phyloP scores from a whole-genome alignment of 2,329 filamentous ascomycete genomes.

The Pseudogymnoascus verrucosus region DNA sequence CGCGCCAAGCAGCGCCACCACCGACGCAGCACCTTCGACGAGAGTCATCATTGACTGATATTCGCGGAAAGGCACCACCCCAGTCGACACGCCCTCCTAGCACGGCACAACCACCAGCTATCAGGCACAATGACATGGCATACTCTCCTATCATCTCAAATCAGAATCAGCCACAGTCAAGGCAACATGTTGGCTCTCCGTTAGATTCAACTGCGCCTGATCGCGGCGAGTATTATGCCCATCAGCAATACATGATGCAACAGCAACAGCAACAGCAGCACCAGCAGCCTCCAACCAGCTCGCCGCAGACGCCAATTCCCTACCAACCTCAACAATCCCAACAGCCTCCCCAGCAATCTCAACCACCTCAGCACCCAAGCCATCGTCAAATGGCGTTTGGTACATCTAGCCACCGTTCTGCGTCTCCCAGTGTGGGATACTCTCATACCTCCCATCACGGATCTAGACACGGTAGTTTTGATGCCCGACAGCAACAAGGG shows the following conservation, averaged over 20 bases:
- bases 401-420: conserved; percentile 19
- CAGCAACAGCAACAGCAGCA: conserved; percentile 17
- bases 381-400: conserved; percentile 26
- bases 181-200: conserved; percentile 23
- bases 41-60: conserved; percentile 23
- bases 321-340: conserved; percentile 16
- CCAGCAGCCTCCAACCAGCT: conserved; percentile 22
- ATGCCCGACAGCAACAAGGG: conserved; percentile 15
- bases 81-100: conserved; percentile 22
- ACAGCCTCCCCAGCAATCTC: conserved; percentile 15
- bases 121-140: conserved; percentile 26
- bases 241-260: conserved; percentile 22
- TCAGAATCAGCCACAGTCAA: conserved; percentile 13
- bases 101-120: conserved; percentile 19
- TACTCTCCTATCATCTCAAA: conserved; percentile 26
- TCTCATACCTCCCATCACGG: conserved; percentile 21
- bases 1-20: conserved; percentile 22
- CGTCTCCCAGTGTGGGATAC: conserved; percentile 19
- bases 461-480: conserved; percentile 26
- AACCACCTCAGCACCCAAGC: conserved; percentile 12
- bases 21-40: conserved; percentile 23
- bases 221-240: conserved; percentile 25
- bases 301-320: conserved; percentile 20
- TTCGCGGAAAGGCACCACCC: conserved; percentile 20
- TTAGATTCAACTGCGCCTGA: conserved; percentile 22